Evolutionary conservation across 2,329 filamentous ascomycete genomes (phyloP).

Genomic region (Truncatella angustata): DNA sequence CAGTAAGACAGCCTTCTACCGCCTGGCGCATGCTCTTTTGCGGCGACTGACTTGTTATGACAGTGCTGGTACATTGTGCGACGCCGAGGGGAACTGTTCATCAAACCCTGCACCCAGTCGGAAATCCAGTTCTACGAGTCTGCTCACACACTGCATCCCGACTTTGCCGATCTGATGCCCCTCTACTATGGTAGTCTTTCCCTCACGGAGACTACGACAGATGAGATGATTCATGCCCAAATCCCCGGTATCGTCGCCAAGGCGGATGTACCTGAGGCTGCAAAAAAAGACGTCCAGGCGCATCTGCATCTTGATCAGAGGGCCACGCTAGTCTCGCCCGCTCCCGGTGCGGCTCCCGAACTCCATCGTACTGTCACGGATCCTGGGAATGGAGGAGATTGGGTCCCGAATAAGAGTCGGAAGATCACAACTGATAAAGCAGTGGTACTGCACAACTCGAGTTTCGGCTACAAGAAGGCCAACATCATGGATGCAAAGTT

Average conservation of each 20-base stretch:
- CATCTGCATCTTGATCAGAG: conserved; percentile 27
- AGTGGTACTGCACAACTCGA: conserved; percentile 82
- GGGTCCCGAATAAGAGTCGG: conserved; percentile 49
- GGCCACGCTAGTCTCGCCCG: too few species aligned
- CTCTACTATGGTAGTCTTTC: conserved; percentile 77
- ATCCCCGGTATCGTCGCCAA: conserved; percentile 39
- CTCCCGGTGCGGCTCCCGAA: conserved; percentile 13
- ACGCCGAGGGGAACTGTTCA: conserved; percentile 77
- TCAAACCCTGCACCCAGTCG: conserved; percentile 85
- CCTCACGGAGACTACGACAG: conserved; percentile 56
- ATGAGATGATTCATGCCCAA: conserved; percentile 47
- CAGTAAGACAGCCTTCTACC: conserved; percentile 60
- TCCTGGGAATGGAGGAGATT: conserved; percentile 35
- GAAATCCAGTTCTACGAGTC: conserved; percentile 91
- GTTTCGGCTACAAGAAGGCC: conserved; percentile 75
- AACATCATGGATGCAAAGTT: conserved; percentile 95
- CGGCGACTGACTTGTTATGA: conserved; percentile 15
- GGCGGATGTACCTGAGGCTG: conserved; percentile 37
- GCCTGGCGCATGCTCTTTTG: background rate
- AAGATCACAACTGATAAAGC: conserved; percentile 75
- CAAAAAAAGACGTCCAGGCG: conserved; percentile 39
- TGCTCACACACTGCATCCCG: conserved; percentile 61
- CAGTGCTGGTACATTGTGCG: conserved; percentile 88
- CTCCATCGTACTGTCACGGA: conserved; percentile 20
- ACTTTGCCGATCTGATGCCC: conserved; percentile 80